Evolutionary conservation across 1,284 basidiomycete species (phyloP).

Genomic region (Neotropicomus parvogracilis): DNA sequence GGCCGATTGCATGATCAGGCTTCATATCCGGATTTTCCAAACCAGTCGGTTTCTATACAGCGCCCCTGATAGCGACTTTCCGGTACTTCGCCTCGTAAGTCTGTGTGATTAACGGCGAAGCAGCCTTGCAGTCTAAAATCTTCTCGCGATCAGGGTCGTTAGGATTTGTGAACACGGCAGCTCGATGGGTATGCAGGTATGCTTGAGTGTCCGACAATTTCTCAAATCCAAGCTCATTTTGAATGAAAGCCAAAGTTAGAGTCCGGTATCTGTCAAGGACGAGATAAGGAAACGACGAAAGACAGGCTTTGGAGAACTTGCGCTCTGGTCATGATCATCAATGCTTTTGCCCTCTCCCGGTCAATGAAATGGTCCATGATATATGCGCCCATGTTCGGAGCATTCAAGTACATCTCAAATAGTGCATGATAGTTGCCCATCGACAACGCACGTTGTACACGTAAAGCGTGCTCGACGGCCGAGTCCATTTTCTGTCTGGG

Average conservation of each 20-base stretch:
- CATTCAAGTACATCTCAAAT: conserved; percentile 80
- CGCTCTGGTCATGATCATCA: conserved; percentile 92
- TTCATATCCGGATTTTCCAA: conserved; percentile 9
- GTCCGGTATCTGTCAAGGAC: conserved; percentile 63
- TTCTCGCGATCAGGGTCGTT: conserved; percentile 56
- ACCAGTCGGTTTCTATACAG: conserved; percentile 39
- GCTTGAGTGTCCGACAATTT: conserved; percentile 56
- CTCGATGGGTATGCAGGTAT: conserved; percentile 73
- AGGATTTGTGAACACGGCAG: conserved; percentile 67
- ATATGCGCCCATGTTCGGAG: conserved; percentile 97
- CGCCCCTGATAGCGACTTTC: conserved; percentile 72
- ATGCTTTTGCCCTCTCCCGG: conserved; percentile 83
- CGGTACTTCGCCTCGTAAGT: conserved; percentile 73
- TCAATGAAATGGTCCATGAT: conserved; percentile 99
- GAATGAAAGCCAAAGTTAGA: conserved; percentile 75
- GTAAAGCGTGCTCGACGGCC: conserved; percentile 85
- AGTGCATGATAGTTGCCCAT: conserved; percentile 94
- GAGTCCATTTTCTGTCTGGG: conserved; percentile 77
- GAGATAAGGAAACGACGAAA: conserved; percentile 5
- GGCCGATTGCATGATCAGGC: conserved; percentile 1
- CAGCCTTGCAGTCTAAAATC: conserved; percentile 64
- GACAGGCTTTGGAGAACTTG: conserved; percentile 40
- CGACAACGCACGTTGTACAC: conserved; percentile 83
- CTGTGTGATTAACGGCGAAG: conserved; percentile 49
- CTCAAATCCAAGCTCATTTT: conserved; percentile 83